phyloP scores from a whole-genome alignment of 768 basidiomycete species.

The Pleurotus eryngii region DNA sequence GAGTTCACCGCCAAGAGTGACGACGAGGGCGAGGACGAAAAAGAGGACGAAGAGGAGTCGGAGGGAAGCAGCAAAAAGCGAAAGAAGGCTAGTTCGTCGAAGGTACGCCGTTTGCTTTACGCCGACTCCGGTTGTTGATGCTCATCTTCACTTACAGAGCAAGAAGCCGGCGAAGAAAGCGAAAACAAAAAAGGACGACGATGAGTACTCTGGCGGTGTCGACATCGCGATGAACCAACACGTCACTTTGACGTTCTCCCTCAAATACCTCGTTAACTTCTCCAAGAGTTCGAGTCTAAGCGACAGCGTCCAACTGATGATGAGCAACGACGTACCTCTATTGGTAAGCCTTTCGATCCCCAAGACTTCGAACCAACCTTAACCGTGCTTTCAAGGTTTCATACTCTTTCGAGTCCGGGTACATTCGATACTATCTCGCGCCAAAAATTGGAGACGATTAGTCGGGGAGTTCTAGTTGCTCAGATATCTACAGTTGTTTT shows the following conservation, averaged over 20 bases:
- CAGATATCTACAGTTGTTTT: neutral
- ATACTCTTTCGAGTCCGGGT: conserved; percentile 86
- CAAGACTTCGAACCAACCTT: neutral
- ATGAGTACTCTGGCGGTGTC: conserved; percentile 53
- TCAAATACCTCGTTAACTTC: conserved; percentile 97
- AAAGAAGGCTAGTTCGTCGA: conserved; percentile 7
- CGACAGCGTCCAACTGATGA: conserved; percentile 73
- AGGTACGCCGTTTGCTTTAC: neutral
- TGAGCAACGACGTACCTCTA: conserved; percentile 86
- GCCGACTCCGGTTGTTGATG: conserved; percentile 14
- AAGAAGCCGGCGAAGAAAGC: conserved; percentile 47
- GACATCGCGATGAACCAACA: conserved; percentile 85
- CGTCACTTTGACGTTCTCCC: conserved; percentile 89
- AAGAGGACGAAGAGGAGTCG: conserved; percentile 54
- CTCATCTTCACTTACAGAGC: conserved; percentile 30
- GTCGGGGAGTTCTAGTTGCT: neutral
- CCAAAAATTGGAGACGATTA: conserved; percentile 92
- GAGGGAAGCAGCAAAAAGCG: conserved; percentile 29
- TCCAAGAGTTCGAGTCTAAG: conserved; percentile 82
- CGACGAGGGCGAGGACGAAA: conserved; percentile 46
- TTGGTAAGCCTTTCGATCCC: conserved; percentile 19
- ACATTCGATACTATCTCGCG: conserved; percentile 92
- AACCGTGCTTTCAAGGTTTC: conserved; percentile 52
- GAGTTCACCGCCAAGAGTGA: conserved; percentile 21
- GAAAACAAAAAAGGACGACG: conserved; percentile 46